Evolutionary conservation across 2,329 filamentous ascomycete genomes (phyloP).

Genomic region (Emmonsiellopsis sp.): DNA sequence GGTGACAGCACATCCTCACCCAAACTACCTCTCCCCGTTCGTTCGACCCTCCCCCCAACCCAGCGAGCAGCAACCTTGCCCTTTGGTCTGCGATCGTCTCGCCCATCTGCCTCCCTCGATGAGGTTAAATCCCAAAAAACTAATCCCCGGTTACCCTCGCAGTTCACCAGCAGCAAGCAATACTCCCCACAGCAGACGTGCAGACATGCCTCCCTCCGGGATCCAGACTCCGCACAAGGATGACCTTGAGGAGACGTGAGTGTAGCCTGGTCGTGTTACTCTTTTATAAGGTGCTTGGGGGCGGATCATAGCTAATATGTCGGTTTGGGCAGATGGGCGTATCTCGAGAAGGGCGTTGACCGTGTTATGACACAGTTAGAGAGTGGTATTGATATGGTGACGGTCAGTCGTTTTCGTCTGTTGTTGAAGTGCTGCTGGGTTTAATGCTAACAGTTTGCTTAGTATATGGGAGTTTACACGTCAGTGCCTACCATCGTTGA

Average conservation of each 20-base stretch:
- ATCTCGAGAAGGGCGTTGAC: constrained; percentile 77
- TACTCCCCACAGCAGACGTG: background rate
- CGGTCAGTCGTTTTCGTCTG: constrained; percentile 41
- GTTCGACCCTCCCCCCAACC: background rate
- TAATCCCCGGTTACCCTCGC: background rate
- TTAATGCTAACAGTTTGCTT: constrained; percentile 8
- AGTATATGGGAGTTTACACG: constrained; percentile 98
- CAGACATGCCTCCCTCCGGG: constrained; percentile 28
- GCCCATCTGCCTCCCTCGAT: background rate
- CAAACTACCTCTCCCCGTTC: background rate
- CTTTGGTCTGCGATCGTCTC: background rate
- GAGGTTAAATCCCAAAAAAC: background rate
- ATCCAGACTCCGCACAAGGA: constrained; percentile 45
- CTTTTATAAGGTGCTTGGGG: background rate
- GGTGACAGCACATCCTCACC: background rate
- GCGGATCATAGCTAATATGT: background rate
- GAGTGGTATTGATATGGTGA: constrained; percentile 87
- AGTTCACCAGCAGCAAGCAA: background rate
- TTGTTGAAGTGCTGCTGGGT: constrained; percentile 8
- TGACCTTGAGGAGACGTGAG: constrained; percentile 53
- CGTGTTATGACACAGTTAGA: constrained; percentile 90
- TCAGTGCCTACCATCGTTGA: constrained; percentile 29
- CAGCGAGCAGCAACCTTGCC: background rate
- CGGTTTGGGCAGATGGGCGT: constrained; percentile 61
- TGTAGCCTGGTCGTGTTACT: constrained; percentile 11